Evolutionary conservation across 345 rosid genomes (phyloP).

Genomic region (Sonneratia caseolaris): DNA sequence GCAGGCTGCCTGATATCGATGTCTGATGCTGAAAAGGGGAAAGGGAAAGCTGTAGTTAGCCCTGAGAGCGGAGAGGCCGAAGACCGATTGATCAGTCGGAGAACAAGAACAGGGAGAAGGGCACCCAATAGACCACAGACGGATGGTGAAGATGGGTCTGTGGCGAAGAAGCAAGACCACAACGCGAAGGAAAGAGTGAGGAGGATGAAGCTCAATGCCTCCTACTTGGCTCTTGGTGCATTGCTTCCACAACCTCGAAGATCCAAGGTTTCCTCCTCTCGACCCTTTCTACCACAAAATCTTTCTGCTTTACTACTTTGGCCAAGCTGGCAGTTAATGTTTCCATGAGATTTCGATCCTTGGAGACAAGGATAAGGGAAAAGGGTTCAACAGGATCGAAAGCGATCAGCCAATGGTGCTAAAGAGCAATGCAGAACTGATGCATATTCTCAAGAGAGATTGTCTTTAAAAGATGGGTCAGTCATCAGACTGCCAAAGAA

Average conservation of each 20-base stretch:
- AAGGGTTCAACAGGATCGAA: too few species aligned
- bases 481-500: too few species aligned
- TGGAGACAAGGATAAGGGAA: too few species aligned
- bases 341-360: too few species aligned
- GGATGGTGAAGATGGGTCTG: conserved; percentile 6
- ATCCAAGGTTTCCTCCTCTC: conserved; percentile 17
- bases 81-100: neutral
- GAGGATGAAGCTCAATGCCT: conserved; percentile 25
- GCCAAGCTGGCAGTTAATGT: too few species aligned
- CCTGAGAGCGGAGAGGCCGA: neutral
- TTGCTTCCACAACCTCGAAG: conserved; percentile 22
- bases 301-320: neutral
- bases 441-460: too few species aligned
- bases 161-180: conserved; percentile 18
- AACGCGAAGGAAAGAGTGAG: conserved; percentile 34
- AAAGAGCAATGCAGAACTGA: too few species aligned
- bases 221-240: conserved; percentile 23
- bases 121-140: neutral
- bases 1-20: neutral
- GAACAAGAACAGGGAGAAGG: neutral
- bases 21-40: neutral
- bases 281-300: neutral
- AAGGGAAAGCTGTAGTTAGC: neutral
- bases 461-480: too few species aligned
- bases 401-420: too few species aligned